Base-by-base conservation (phyloP, 345 rosid genomes). In the Corchorus olitorius region DNA sequence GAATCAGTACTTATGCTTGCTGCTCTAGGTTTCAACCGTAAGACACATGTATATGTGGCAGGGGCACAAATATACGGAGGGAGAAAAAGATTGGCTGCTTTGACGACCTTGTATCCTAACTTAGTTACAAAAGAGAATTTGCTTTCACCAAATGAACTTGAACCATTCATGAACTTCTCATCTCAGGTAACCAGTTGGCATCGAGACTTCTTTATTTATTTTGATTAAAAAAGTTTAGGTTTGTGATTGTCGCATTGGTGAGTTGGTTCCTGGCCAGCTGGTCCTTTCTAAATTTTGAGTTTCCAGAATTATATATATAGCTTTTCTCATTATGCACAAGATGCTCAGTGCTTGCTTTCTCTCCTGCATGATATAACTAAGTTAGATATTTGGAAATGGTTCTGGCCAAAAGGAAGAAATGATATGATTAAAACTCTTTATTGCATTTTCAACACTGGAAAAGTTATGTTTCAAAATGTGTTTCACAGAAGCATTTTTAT, bases 11-110 rank as follows among this genome's bases (percentile, higher is more conserved):
- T 94, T 46, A 91, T 92, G 95, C 97, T 96, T 65, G 93, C 92
- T 2, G 99, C 95, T 78, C 97, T 96, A 16, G 97, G 99, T 70
- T 96, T 96, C 84, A 87, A 79, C 73, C 85, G 98, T 33, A 87
- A 87, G 86, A 91, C 99, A 1, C 92, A 78, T 49, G 78, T 94
- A 62, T 96, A 82, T 52, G 90, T 96, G 48, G 99, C 99, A 3
- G 97, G 99, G 7, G 97, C 97, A 0, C 90, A 91, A 70, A 92
- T 92, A 61, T 92, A 94, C 49, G 98, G 98, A 53, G 98, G 97
- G 68, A 80, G 19, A 4, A 74, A 76, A 45, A 88, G 97, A 75
- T 84, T 96, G 78, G 73, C 87, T 15, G 91, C 97, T 84, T 85
- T 94, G 83, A 91, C 88, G 4, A 90, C 83, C 83, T 87, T 96